Evolutionary conservation across 768 basidiomycete species (phyloP).

Genomic region (Kwoniella pini): DNA sequence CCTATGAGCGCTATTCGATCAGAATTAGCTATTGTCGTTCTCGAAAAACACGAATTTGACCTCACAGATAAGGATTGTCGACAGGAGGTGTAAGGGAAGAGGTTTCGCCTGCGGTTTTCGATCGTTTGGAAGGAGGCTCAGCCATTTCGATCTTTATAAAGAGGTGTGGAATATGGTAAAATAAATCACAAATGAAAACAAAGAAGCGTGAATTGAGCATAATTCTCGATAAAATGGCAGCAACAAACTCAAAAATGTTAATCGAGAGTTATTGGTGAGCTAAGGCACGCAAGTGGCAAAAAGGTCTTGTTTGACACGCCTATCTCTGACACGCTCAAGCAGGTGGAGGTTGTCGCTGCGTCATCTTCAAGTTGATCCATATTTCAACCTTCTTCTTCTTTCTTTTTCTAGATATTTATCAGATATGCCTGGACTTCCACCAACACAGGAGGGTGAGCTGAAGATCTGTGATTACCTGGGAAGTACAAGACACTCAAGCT

Average conservation of each 20-base stretch:
- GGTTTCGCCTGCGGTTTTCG: conserved; percentile 18
- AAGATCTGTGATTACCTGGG: not conserved
- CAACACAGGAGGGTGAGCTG: conserved; percentile 35
- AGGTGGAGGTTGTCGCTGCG: conserved; percentile 18
- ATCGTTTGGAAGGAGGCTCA: conserved; percentile 29
- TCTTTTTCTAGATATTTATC: not conserved
- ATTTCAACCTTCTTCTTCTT: conserved; percentile 1
- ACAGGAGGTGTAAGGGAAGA: conserved; percentile 23
- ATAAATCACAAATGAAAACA: no score
- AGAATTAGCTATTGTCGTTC: not conserved
- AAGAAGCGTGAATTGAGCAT: not conserved
- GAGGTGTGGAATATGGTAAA: no score
- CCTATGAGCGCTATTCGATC: conserved; percentile 3
- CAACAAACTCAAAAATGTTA: not conserved
- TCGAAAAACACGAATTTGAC: not conserved
- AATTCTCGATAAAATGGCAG: not conserved
- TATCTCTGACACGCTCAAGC: not conserved
- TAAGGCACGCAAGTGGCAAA: conserved; percentile 21
- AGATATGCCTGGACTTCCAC: conserved; percentile 42
- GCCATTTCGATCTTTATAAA: conserved; percentile 10
- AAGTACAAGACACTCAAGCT: not conserved
- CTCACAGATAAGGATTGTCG: conserved; percentile 52
- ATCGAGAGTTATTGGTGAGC: not conserved
- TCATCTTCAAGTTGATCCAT: conserved; percentile 6
- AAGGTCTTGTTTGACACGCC: not conserved